These are phyloP conservation scores for Russula compacta DNA, from an alignment of 768 basidiomycete species.

Conservation along the genomic window DNA sequence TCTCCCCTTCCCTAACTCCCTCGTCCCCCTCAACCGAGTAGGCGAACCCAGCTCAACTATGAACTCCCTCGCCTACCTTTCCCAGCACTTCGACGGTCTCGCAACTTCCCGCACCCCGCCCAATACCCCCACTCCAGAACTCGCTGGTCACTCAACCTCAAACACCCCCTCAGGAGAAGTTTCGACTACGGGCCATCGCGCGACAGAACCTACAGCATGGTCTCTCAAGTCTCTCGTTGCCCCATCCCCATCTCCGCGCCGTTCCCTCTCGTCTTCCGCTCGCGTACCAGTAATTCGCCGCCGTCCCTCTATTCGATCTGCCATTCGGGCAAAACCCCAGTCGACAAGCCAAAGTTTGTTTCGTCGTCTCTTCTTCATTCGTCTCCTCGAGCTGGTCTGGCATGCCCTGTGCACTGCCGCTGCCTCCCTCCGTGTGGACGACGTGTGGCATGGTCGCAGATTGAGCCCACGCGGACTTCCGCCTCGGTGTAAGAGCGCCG, in stretches of 20 bases:
- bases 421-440: slow-evolving; percentile 32
- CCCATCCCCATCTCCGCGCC: slow-evolving; percentile 15
- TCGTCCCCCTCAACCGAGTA: neutral
- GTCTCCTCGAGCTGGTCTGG: slow-evolving; percentile 62
- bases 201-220: slow-evolving; percentile 6
- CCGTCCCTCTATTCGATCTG: slow-evolving; percentile 4
- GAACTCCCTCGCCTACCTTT: slow-evolving; percentile 77
- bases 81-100: slow-evolving; percentile 74
- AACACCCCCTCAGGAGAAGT: slow-evolving; percentile 6
- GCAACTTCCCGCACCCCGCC: slow-evolving; percentile 52
- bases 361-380: slow-evolving; percentile 59
- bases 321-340: slow-evolving; percentile 13
- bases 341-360: slow-evolving; percentile 20
- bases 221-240: slow-evolving; percentile 21
- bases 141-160: slow-evolving; percentile 21
- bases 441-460: slow-evolving; percentile 16
- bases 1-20: neutral
- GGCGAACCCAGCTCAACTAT: slow-evolving; percentile 30
- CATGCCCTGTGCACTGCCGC: slow-evolving; percentile 55
- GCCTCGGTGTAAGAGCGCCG: neutral
- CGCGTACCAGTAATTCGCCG: slow-evolving; percentile 14
- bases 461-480: neutral
- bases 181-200: neutral
- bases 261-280: slow-evolving; percentile 15
- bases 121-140: slow-evolving; percentile 41